These are phyloP conservation scores for Zychaea mexicana DNA, from an alignment of 371 early-diverging fungal genomes.

Conservation along the genomic window DNA sequence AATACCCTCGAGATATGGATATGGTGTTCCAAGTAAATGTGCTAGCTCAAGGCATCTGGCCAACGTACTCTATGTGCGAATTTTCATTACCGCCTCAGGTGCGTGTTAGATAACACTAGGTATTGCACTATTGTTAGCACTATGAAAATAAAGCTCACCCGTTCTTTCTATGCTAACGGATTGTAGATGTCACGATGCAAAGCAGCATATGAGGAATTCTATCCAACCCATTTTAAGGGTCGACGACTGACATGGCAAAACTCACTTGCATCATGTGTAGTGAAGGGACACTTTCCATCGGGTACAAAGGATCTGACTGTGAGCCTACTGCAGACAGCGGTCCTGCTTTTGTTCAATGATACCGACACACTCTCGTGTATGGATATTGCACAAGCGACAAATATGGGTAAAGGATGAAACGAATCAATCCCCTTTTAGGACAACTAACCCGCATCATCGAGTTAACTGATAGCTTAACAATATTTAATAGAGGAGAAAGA, in stretches of 20 bases:
- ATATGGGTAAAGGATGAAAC: conserved; percentile 48
- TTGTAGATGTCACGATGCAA: conserved; percentile 66
- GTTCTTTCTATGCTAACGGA: not conserved
- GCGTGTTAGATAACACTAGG: conserved; percentile 22
- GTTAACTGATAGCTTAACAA: too few relatives aligned
- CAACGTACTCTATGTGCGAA: conserved; percentile 74
- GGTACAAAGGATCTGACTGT: conserved; percentile 70
- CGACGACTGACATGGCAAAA: conserved; percentile 86
- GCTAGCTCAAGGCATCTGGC: conserved; percentile 90
- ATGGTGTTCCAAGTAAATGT: conserved; percentile 80
- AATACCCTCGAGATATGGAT: conserved; percentile 47
- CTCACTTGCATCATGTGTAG: conserved; percentile 73
- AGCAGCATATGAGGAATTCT: conserved; percentile 74
- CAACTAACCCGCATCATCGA: too few relatives aligned
- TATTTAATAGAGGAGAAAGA: conserved; percentile 60
- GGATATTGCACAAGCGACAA: conserved; percentile 67
- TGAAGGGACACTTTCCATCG: conserved; percentile 65
- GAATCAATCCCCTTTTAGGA: not conserved
- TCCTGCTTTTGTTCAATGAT: conserved; percentile 79
- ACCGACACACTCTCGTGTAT: conserved; percentile 50
- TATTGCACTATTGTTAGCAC: too few relatives aligned
- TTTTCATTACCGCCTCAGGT: conserved; percentile 73
- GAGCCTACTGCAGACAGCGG: conserved; percentile 75
- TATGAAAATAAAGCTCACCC: too few relatives aligned
- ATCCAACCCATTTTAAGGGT: conserved; percentile 75